These are phyloP conservation scores for Grifola frondosa DNA, from an alignment of 1,284 basidiomycete genomes.

Conservation along the genomic window DNA sequence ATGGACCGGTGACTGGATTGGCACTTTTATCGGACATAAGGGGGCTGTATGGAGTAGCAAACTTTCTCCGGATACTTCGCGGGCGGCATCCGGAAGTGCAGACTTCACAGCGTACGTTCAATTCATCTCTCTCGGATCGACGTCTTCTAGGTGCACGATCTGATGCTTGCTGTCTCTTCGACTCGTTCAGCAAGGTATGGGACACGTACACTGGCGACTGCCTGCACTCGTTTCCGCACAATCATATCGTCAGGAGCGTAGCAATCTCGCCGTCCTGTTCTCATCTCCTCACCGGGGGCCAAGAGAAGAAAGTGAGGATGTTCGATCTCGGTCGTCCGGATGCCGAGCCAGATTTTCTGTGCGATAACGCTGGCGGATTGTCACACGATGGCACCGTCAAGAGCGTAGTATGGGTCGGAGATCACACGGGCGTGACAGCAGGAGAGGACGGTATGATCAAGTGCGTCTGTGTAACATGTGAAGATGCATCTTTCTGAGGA, in stretches of 20 bases:
- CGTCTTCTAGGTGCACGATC: slow-evolving; percentile 1
- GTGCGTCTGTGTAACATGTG: slow-evolving; percentile 43
- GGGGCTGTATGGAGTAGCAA: slow-evolving; percentile 98
- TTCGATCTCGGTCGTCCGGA: slow-evolving; percentile 88
- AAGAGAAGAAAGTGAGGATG: slow-evolving; percentile 96
- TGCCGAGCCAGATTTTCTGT: slow-evolving; percentile 81
- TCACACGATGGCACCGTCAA: slow-evolving; percentile 91
- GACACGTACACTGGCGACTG: slow-evolving; percentile 88
- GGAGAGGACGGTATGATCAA: slow-evolving; percentile 91
- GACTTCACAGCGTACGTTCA: slow-evolving; percentile 92
- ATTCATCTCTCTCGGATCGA: not conserved
- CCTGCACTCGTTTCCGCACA: slow-evolving; percentile 93
- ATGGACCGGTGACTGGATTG: slow-evolving; percentile 99
- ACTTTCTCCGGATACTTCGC: slow-evolving; percentile 82
- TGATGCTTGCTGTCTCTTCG: slow-evolving; percentile 8
- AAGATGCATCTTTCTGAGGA: not conserved
- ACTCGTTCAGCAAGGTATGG: slow-evolving; percentile 86
- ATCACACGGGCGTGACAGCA: slow-evolving; percentile 83
- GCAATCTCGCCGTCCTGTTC: slow-evolving; percentile 72
- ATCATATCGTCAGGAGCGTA: slow-evolving; percentile 96
- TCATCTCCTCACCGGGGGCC: slow-evolving; percentile 87
- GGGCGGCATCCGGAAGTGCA: slow-evolving; percentile 91
- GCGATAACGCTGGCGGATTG: slow-evolving; percentile 49
- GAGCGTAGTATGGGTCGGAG: slow-evolving; percentile 91
- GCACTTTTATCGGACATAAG: slow-evolving; percentile 98